These are phyloP conservation scores for Starmerella bombi DNA, from an alignment of 805 yeast genomes.

Conservation along the genomic window DNA sequence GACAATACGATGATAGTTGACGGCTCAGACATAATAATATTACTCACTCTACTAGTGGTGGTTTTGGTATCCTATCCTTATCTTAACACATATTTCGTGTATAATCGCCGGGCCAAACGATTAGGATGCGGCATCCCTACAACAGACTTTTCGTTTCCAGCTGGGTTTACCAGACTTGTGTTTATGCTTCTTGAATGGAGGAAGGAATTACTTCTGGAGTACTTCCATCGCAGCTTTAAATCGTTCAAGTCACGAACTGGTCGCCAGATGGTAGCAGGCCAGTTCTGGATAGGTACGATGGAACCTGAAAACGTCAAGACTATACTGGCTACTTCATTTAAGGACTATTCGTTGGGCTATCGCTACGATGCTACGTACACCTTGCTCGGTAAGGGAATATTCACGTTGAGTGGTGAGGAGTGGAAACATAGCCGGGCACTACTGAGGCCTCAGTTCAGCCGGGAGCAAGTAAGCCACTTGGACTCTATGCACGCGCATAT, in stretches of 20 bases:
- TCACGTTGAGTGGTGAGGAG: slow-evolving; percentile 24
- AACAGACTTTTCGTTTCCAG: slow-evolving; percentile 8
- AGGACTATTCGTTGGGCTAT: slow-evolving; percentile 23
- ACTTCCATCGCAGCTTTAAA: slow-evolving; percentile 6
- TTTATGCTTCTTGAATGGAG: slow-evolving; percentile 2
- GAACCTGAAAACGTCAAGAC: slow-evolving; percentile 25
- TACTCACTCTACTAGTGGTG: neutral
- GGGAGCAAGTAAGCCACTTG: slow-evolving; percentile 22
- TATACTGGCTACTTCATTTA: slow-evolving; percentile 22
- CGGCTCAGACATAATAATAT: slow-evolving; percentile 3
- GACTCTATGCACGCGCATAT: slow-evolving; percentile 21
- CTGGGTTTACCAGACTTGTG: slow-evolving; percentile 9
- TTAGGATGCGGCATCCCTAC: slow-evolving; percentile 10
- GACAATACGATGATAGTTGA: neutral
- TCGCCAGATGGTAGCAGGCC: slow-evolving; percentile 11
- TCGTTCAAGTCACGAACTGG: slow-evolving; percentile 6
- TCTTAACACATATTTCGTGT: slow-evolving; percentile 1
- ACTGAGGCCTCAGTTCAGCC: slow-evolving; percentile 25
- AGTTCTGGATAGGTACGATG: slow-evolving; percentile 17
- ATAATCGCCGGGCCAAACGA: slow-evolving; percentile 10
- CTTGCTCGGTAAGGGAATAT: slow-evolving; percentile 24
- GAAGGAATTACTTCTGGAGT: slow-evolving; percentile 8
- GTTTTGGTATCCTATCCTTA: slow-evolving; percentile 3
- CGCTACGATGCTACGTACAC: slow-evolving; percentile 20
- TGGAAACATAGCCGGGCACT: slow-evolving; percentile 26